Conservation (phyloP, 2,329 filamentous ascomycete species). For the Acephala macrosclerotiorum region DNA sequence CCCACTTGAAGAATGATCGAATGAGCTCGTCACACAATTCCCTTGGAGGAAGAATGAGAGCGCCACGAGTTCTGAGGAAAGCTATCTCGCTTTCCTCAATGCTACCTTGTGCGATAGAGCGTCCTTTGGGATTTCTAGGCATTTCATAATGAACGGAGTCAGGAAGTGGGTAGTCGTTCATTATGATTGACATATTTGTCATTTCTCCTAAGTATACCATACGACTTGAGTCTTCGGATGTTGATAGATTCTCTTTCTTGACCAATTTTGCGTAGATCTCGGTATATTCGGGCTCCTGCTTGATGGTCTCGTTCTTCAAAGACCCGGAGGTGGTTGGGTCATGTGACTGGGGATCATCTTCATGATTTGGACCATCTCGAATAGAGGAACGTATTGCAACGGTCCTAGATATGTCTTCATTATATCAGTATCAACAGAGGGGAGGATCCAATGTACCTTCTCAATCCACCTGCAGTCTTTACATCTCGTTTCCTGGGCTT, state of each 20-base stretch:
- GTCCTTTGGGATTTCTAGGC: constrained; percentile 88
- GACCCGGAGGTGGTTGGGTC: no score
- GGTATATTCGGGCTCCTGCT: no score
- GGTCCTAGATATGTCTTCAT: no score
- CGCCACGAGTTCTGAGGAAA: constrained; percentile 89
- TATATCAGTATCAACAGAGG: constrained; percentile 68
- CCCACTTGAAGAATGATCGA: constrained; percentile 94
- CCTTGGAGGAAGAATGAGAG: constrained; percentile 88
- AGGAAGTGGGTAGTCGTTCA: constrained; percentile 51
- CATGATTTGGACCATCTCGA: no score
- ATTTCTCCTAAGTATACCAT: constrained; percentile 94
- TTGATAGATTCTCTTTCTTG: constrained; percentile 96
- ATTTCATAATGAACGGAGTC: constrained; percentile 97
- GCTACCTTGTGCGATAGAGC: constrained; percentile 85
- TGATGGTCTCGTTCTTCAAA: no score
- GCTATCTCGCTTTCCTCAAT: constrained; percentile 96
- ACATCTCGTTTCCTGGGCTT: constrained; percentile 87
- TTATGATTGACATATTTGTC: constrained; percentile 76
- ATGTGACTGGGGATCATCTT: no score
- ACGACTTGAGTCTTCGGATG: constrained; percentile 93
- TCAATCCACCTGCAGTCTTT: constrained; percentile 56
- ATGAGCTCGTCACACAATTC: constrained; percentile 93
- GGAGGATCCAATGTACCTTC: no score
- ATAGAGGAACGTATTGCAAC: no score
- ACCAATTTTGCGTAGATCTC: constrained; percentile 87